A percentile compares a stretch with the other conserved stretches of the same genome.
These are phyloP conservation scores for Usnea hakonensis DNA, from an alignment of 495 filamentous ascomycete genomes.

Conservation along the genomic window DNA sequence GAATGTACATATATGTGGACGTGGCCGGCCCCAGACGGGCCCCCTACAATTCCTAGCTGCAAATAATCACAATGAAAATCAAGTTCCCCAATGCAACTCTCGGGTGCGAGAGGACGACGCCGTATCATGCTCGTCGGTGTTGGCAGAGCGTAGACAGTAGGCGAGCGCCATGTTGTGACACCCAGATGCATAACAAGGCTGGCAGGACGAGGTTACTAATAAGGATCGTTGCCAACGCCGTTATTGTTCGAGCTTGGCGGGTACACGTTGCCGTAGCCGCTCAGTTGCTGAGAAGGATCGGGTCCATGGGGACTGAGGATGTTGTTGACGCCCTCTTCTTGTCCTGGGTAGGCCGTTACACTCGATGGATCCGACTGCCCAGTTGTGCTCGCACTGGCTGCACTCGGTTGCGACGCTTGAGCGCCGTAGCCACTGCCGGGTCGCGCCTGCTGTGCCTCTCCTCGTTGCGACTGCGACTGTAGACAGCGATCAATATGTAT, in stretches of 20 bases:
- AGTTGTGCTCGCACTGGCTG: slow-evolving; percentile 40
- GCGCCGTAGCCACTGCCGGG: slow-evolving; percentile 58
- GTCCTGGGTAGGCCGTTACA: slow-evolving; percentile 44
- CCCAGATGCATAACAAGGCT: slow-evolving; percentile 59
- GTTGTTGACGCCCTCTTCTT: slow-evolving; percentile 48
- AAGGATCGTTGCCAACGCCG: slow-evolving; percentile 52
- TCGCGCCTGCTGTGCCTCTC: slow-evolving; percentile 64
- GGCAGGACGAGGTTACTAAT: slow-evolving; percentile 60
- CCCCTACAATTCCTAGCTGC: background rate
- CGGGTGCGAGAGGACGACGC: slow-evolving; percentile 4
- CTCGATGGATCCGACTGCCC: slow-evolving; percentile 36
- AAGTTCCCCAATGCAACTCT: background rate
- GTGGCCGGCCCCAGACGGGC: background rate
- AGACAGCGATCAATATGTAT: slow-evolving; percentile 30
- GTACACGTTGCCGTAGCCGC: slow-evolving; percentile 54
- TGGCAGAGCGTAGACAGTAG: slow-evolving; percentile 2
- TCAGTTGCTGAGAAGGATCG: slow-evolving; percentile 53
- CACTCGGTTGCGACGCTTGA: slow-evolving; percentile 30
- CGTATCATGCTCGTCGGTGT: background rate
- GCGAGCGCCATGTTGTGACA: background rate
- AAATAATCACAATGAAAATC: slow-evolving; percentile 12
- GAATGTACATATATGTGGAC: slow-evolving; percentile 10
- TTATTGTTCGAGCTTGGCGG: slow-evolving; percentile 56
- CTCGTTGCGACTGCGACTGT: slow-evolving; percentile 69
- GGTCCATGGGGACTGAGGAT: slow-evolving; percentile 51